Evolutionary conservation across 2,329 filamentous ascomycete species (phyloP), one percentile per base, ranked within the genome.

Genomic region (Onygenales sp.): DNA sequence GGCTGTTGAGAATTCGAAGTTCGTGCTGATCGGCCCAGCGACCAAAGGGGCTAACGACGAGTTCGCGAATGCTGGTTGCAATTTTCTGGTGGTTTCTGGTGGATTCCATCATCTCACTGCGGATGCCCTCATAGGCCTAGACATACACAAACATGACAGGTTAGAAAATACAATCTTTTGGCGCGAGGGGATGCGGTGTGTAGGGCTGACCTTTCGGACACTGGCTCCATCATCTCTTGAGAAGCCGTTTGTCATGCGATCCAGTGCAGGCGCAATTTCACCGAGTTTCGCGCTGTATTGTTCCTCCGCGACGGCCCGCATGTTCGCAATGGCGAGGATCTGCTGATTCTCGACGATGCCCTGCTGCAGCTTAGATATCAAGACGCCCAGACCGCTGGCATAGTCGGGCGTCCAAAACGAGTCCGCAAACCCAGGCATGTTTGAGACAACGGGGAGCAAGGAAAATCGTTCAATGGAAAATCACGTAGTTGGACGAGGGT

Each of bases 401-500:
- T 97, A 97, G 80, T 98, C 93, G 68, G 83, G 83, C 57, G 93
- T 95, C 93, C 93, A 98, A 76, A 98, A 97, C 49, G 91, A 95
- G 74, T 92, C 89, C 62, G 90, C 85, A 74, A 98, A 97, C 64
- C 88, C 83, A 62, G 87, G 86, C 87, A 92, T 92, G 68, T 71
- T 71, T 83, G 65, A 61, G 42, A 34, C 27, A 43, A 10, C 10
- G 32, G 21, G 43, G 11, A 31, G 13, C 13, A 32, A 46, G 10
- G 11, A 34, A 46, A 27, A 11, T 14, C 21, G 43, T 46, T 42
- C 40, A 42, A 42, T 42, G 40, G 13, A 13, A 42, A 42, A 42
- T n/a, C 11, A 5, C 14, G 13, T 14, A 4, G 33, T 36, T 6
- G 14, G 10, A 37, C 6, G 33, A 11, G 17, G 32, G 8, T n/a